phyloP scores from a whole-genome alignment of 805 yeast species.

The Ogataea trehalophila region DNA sequence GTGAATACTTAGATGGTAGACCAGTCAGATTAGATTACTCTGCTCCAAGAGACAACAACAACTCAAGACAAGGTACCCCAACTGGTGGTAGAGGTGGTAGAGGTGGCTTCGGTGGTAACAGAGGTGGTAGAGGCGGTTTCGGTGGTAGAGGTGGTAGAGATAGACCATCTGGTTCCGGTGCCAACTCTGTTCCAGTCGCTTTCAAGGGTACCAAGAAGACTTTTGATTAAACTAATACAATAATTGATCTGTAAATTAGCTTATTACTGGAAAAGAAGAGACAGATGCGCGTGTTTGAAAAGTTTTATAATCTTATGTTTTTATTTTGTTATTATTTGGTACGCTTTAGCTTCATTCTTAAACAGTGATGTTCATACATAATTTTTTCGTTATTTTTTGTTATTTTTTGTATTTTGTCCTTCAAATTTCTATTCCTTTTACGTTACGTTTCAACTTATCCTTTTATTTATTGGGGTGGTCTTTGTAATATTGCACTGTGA shows the following conservation, averaged over 20 bases:
- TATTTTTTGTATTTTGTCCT: background rate
- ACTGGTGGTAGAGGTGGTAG: conserved; percentile 40
- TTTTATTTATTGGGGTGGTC: no score
- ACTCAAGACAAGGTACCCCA: conserved; percentile 34
- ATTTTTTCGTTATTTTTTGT: background rate
- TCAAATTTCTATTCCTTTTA: background rate
- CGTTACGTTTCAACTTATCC: no score
- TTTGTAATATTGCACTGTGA: no score
- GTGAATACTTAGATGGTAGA: conserved; percentile 86
- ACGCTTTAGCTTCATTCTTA: background rate
- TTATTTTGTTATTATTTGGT: conserved; percentile 1
- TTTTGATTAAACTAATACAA: conserved; percentile 50
- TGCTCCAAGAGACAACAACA: conserved; percentile 58
- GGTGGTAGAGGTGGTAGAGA: conserved; percentile 36
- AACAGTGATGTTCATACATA: conserved; percentile 1
- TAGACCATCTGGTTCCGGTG: conserved; percentile 50
- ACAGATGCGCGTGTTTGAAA: background rate
- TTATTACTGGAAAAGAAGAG: background rate
- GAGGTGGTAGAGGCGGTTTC: conserved; percentile 36
- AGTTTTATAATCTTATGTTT: background rate
- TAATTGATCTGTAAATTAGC: conserved; percentile 6
- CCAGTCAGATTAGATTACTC: conserved; percentile 93
- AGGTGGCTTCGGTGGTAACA: conserved; percentile 30
- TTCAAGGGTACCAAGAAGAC: conserved; percentile 85
- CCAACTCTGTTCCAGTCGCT: conserved; percentile 62